A percentile compares a stretch with the other conserved stretches of the same genome.
phyloP scores from a whole-genome alignment of 768 basidiomycete species.

The Phaeolepiota aurea region DNA sequence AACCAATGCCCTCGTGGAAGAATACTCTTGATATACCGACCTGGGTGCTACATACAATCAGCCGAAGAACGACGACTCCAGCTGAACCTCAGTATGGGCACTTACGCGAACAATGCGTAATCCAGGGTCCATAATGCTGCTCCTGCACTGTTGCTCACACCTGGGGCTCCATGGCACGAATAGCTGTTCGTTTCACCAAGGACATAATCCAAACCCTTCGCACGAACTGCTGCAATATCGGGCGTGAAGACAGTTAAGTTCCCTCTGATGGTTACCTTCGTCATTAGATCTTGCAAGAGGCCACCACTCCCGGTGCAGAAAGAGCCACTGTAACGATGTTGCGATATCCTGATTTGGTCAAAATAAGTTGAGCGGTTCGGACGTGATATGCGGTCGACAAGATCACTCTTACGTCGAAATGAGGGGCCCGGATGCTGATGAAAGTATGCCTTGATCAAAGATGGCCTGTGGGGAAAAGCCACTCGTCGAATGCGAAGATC shows the following conservation, averaged over 20 bases:
- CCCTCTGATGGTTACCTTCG: constrained; percentile 44
- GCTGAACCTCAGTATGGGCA: constrained; percentile 1
- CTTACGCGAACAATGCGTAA: constrained; percentile 50
- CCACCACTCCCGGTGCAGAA: constrained; percentile 50
- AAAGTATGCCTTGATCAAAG: constrained; percentile 42
- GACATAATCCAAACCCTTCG: constrained; percentile 43
- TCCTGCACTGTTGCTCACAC: constrained; percentile 63
- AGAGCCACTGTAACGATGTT: constrained; percentile 51
- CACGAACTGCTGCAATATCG: constrained; percentile 44
- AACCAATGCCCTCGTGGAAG: constrained; percentile 65
- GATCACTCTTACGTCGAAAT: constrained; percentile 40
- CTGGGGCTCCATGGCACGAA: constrained; percentile 38
- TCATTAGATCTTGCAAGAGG: constrained; percentile 58
- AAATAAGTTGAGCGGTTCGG: neutral
- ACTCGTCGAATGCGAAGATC: constrained; percentile 32
- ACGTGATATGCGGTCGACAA: neutral
- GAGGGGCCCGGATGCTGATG: constrained; percentile 34
- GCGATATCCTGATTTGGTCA: constrained; percentile 34
- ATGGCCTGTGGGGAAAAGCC: constrained; percentile 58
- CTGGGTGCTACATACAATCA: constrained; percentile 22
- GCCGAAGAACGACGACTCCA: neutral
- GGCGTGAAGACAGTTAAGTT: constrained; percentile 45
- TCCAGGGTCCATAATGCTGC: constrained; percentile 64
- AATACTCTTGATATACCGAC: constrained; percentile 45
- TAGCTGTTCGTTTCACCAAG: constrained; percentile 58